Percentiles rank a stretch among this genome's conserved stretches.
Conservation (phyloP, 1,284 basidiomycete species). For the Pseudozyma sp. region DNA sequence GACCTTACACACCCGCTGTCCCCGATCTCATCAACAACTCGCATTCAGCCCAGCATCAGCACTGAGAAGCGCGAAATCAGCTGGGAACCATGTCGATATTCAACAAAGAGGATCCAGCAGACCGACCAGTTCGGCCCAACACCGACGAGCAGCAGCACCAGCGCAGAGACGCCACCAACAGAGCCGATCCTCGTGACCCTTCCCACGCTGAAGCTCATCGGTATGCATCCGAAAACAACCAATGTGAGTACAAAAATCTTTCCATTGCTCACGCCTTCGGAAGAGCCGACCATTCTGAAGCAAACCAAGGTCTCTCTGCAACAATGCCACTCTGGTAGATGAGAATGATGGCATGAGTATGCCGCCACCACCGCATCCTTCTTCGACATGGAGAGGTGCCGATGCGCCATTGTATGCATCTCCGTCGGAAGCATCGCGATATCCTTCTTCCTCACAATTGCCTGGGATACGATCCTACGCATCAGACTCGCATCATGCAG, state of each 20-base stretch:
- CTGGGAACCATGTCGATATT: conserved; percentile 25
- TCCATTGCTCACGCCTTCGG: not conserved
- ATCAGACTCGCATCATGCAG: too few species aligned
- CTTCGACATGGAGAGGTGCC: conserved; percentile 2
- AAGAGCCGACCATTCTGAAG: conserved; percentile 10
- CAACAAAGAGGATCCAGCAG: conserved; percentile 14
- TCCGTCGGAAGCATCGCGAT: conserved; percentile 3
- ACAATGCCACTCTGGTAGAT: conserved; percentile 1
- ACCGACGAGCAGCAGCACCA: conserved; percentile 1
- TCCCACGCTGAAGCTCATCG: conserved; percentile 1
- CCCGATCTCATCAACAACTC: not conserved
- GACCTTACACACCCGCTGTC: conserved; percentile 3
- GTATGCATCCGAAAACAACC: conserved; percentile 5
- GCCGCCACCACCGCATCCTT: conserved; percentile 20
- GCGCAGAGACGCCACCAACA: conserved; percentile 3
- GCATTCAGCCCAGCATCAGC: conserved; percentile 8
- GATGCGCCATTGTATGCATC: not conserved
- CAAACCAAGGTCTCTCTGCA: not conserved
- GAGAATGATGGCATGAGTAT: conserved; percentile 8
- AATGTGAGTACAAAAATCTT: conserved; percentile 7
- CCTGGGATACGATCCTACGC: not conserved
- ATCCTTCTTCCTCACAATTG: not conserved
- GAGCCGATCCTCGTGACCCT: conserved; percentile 1
- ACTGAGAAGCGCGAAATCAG: conserved; percentile 1
- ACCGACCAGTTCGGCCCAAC: conserved; percentile 3